Percentiles rank a stretch among this genome's conserved stretches.
Evolutionary conservation across 2,329 filamentous ascomycete genomes (phyloP).

Genomic region (Venturia pyrina): DNA sequence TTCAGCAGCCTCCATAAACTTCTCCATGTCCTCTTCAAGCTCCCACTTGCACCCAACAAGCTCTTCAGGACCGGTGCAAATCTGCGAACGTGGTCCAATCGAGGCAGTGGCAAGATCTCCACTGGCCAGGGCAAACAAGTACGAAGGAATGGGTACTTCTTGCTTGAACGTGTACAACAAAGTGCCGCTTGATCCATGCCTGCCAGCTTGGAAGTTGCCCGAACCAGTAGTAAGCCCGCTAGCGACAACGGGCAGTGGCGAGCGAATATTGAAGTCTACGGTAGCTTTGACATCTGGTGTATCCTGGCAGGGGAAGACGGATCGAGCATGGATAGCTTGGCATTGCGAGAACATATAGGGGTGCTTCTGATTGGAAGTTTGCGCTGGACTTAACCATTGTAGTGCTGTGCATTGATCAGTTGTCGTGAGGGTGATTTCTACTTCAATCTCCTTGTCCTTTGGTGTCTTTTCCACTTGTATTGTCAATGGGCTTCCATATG

Average conservation of each 20-base stretch:
- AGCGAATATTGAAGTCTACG: slow-evolving; percentile 79
- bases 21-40: slow-evolving; percentile 82
- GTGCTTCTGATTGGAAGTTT: slow-evolving; percentile 91
- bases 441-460: slow-evolving; percentile 36
- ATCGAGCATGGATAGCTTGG: slow-evolving; percentile 90
- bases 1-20: slow-evolving; percentile 81
- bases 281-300: slow-evolving; percentile 97
- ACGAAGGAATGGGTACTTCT: slow-evolving; percentile 83
- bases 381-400: slow-evolving; percentile 88
- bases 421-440: slow-evolving; percentile 60
- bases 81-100: slow-evolving; percentile 75
- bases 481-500: slow-evolving; percentile 63
- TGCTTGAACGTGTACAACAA: slow-evolving; percentile 78
- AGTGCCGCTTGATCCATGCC: slow-evolving; percentile 43
- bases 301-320: slow-evolving; percentile 93
- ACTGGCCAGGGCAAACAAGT: slow-evolving; percentile 83
- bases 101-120: slow-evolving; percentile 77
- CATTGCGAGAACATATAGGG: slow-evolving; percentile 98
- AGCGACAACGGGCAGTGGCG: slow-evolving; percentile 79
- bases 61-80: slow-evolving; percentile 83
- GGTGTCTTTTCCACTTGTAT: slow-evolving; percentile 43
- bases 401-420: slow-evolving; percentile 83
- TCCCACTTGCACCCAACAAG: slow-evolving; percentile 80
- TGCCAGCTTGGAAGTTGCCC: slow-evolving; percentile 40
- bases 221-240: slow-evolving; percentile 61